These are phyloP conservation scores for Lepiota brunneoincarnata DNA, from an alignment of 768 basidiomycete genomes.

Conservation along the genomic window DNA sequence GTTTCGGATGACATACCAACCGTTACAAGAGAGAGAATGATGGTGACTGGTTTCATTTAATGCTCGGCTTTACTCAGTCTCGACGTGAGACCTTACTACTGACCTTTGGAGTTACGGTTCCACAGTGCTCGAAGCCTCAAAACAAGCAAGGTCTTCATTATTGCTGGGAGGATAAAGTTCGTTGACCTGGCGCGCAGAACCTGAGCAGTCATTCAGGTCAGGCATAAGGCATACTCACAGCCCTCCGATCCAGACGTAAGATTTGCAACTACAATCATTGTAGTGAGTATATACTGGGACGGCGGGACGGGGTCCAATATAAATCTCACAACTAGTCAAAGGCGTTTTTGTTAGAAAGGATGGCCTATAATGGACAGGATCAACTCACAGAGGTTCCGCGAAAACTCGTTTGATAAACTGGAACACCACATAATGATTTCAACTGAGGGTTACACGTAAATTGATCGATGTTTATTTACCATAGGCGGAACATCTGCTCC, in stretches of 20 bases:
- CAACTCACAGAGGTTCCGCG: too few relatives aligned
- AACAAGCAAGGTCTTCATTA: not conserved
- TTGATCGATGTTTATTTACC: not conserved
- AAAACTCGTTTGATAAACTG: not conserved
- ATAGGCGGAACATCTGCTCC: not conserved
- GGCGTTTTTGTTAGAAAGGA: too few relatives aligned
- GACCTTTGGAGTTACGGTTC: not conserved
- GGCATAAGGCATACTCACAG: not conserved
- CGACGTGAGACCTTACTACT: not conserved
- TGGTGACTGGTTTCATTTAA: not conserved
- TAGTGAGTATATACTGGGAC: too few relatives aligned
- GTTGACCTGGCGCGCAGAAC: not conserved
- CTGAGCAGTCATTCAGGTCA: not conserved
- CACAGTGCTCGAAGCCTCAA: conserved; percentile 1
- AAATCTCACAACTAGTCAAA: too few relatives aligned
- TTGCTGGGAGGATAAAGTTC: not conserved
- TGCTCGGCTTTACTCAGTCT: too few relatives aligned
- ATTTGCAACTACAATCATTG: not conserved
- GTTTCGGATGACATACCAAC: not conserved
- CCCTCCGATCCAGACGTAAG: not conserved
- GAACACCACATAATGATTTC: not conserved
- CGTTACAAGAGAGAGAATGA: not conserved
- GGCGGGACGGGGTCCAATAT: too few relatives aligned
- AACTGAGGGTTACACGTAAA: too few relatives aligned
- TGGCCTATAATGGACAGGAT: too few relatives aligned